Conservation (phyloP, 345 rosid genomes). For the Combretum micranthum region DNA sequence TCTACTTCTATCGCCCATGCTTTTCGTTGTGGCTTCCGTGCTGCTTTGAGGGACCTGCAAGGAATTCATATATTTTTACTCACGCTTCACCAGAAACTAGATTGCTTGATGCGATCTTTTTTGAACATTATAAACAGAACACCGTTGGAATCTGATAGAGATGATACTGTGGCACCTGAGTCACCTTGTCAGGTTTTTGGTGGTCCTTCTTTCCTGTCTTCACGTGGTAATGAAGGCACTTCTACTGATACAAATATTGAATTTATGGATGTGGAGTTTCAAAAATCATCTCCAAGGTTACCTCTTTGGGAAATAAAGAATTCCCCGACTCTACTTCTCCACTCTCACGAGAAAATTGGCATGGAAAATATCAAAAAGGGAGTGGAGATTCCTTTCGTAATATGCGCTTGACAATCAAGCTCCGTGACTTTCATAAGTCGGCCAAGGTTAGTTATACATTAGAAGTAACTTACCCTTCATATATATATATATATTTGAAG, state of each 20-base stretch:
- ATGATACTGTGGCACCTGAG: slow-evolving; percentile 55
- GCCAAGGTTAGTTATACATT: slow-evolving; percentile 59
- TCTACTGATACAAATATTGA: slow-evolving; percentile 47
- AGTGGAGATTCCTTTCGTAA: slow-evolving; percentile 63
- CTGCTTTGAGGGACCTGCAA: slow-evolving; percentile 88
- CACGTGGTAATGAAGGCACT: slow-evolving; percentile 48
- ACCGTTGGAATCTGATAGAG: slow-evolving; percentile 65
- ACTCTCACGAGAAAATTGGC: slow-evolving; percentile 69
- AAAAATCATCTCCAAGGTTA: slow-evolving; percentile 42
- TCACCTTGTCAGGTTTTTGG: slow-evolving; percentile 44
- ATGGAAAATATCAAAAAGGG: slow-evolving; percentile 53
- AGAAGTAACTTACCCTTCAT: too few species aligned
- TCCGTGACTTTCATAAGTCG: slow-evolving; percentile 89
- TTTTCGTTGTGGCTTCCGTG: slow-evolving; percentile 81
- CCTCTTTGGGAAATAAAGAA: slow-evolving; percentile 67
- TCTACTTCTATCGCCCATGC: slow-evolving; percentile 43
- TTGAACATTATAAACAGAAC: slow-evolving; percentile 57
- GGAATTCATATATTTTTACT: slow-evolving; percentile 88
- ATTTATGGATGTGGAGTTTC: slow-evolving; percentile 58
- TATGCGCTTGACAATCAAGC: slow-evolving; percentile 78
- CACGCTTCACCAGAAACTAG: slow-evolving; percentile 88
- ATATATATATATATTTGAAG: too few species aligned
- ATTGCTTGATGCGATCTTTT: slow-evolving; percentile 62
- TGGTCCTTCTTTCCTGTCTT: slow-evolving; percentile 35
- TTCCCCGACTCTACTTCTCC: slow-evolving; percentile 55